Evolutionary conservation across 768 basidiomycete species (phyloP).

Genomic region (Amanita pseudoporphyria): DNA sequence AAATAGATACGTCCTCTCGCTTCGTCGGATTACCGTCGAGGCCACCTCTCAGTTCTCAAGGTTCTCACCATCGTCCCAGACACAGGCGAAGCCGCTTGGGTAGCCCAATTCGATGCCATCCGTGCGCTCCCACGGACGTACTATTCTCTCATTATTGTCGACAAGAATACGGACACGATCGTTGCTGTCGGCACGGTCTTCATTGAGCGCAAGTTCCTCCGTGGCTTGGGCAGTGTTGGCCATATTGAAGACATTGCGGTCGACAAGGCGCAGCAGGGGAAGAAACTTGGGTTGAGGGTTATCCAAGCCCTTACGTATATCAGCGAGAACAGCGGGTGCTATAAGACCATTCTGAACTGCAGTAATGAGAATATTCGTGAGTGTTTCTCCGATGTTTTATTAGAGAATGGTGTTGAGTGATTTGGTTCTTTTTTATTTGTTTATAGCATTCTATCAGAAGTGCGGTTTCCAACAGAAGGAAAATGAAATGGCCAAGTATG

Average conservation of each 20-base stretch:
- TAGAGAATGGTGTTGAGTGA: not conserved
- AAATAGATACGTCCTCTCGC: conserved; percentile 83
- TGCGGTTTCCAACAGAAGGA: conserved; percentile 91
- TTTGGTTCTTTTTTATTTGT: too few species aligned
- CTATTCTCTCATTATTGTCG: conserved; percentile 78
- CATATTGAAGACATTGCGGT: conserved; percentile 99
- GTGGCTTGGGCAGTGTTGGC: conserved; percentile 77
- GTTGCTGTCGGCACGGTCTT: conserved; percentile 80
- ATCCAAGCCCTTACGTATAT: conserved; percentile 82
- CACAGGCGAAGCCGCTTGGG: conserved; percentile 58
- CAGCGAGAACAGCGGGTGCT: conserved; percentile 72
- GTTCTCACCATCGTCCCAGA: conserved; percentile 69
- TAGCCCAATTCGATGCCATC: conserved; percentile 54
- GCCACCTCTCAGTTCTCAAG: conserved; percentile 76
- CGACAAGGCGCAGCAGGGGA: conserved; percentile 78
- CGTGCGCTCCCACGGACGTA: conserved; percentile 54
- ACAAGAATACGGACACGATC: conserved; percentile 64
- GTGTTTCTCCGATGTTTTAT: conserved; percentile 24
- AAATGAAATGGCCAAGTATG: conserved; percentile 59
- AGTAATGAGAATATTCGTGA: conserved; percentile 83
- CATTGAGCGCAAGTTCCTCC: conserved; percentile 91
- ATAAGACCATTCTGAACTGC: conserved; percentile 98
- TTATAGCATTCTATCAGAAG: conserved; percentile 89
- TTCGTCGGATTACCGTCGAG: conserved; percentile 70
- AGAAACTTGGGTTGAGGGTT: conserved; percentile 80